Base-by-base conservation (phyloP, 192 early-diverging fungal genomes). In the Backusella sp. region DNA sequence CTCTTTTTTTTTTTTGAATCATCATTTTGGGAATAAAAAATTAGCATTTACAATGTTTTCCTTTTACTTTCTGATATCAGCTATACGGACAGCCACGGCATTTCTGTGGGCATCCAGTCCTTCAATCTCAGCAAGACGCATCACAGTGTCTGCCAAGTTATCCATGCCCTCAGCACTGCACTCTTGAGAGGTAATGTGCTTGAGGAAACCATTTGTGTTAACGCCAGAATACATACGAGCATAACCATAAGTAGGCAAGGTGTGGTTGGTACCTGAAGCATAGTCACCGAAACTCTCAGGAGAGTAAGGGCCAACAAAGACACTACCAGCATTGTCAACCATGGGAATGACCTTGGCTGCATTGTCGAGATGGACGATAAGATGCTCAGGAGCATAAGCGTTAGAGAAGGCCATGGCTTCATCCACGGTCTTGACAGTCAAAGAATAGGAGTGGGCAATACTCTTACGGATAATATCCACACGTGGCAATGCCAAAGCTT, bases 251-350 rank as follows among this genome's bases (percentile, higher is more conserved):
- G 97, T 99, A 19, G 98, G 98, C 74, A 99, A 85, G 3, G 98
- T 99, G 86, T 99, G 98, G 89, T 99, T 99, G 19, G 98, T 99
- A 65, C 98, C 98, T 0, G 96, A 98, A 4, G 98, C 98, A 84
- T 99, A 99, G 82, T 99, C 98, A 70, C 98, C 98, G 77, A 97
- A 97, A 75, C 94, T 93, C 46, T 99, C 98, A 11, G 98, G 96
- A 34, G 97, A 96, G 80, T 92, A 99, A 68, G 87, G 88, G 0
- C 98, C 98, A 52, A 99, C 95, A 91, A 99, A 99, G 49, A 99
- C 96, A 72, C 92, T 94, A 23, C 98, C 98, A 21, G 98, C 98
- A 81, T 97, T 97, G 66, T 88, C 77, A 15, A 99, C 90, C 41
- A 86, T 75, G 12, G 85, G 77, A 2, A 98, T 79, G 28, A 87